These are phyloP conservation scores for Friedmanniomyces endolithicus DNA, from an alignment of 495 filamentous ascomycete genomes.

Conservation along the genomic window DNA sequence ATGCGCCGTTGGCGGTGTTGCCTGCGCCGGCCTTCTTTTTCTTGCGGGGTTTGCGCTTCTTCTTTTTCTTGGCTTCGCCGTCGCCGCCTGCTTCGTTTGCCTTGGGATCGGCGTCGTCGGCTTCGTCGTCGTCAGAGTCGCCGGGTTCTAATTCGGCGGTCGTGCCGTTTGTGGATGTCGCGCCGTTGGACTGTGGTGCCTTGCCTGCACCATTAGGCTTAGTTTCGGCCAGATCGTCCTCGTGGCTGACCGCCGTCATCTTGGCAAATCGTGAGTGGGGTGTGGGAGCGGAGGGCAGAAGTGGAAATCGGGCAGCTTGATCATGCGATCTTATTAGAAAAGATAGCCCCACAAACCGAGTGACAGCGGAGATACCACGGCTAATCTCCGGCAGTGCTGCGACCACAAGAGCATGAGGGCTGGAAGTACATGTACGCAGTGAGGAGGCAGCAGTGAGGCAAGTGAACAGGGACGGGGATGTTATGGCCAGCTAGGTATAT, in stretches of 20 bases:
- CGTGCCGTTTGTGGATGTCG: constrained; percentile 18
- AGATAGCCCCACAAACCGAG: not conserved
- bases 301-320: not conserved
- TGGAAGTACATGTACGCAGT: no score
- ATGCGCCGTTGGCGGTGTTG: constrained; percentile 1
- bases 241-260: constrained; percentile 19
- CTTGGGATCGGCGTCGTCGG: constrained; percentile 21
- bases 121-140: constrained; percentile 33
- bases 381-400: not conserved
- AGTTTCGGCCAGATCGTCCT: constrained; percentile 12
- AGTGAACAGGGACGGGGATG: no score
- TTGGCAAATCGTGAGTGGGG: not conserved
- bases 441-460: not conserved
- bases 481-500: not conserved
- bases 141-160: constrained; percentile 25
- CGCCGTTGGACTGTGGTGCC: constrained; percentile 7
- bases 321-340: not conserved
- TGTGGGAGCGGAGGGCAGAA: no score
- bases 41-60: constrained; percentile 41
- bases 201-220: constrained; percentile 2
- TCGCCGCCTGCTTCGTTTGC: constrained; percentile 13
- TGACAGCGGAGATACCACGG: not conserved
- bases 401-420: no score
- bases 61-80: constrained; percentile 38
- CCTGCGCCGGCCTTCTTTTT: constrained; percentile 22